A percentile compares a stretch with the other conserved stretches of the same genome.
Conservation (phyloP, 805 yeast genomes). For the Pichia paraexigua region DNA sequence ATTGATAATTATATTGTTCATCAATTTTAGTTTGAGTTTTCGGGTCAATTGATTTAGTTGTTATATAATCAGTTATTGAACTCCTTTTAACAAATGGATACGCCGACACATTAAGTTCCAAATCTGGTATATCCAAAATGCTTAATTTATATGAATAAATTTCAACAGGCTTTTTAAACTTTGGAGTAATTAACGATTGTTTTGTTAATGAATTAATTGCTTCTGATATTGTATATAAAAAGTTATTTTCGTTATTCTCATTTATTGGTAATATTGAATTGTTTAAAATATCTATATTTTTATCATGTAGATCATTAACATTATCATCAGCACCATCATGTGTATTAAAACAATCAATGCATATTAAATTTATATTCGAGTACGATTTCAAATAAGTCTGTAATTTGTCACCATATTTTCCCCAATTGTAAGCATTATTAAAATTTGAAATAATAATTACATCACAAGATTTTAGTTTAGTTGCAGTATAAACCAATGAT, state of each 20-base stretch:
- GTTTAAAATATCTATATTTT: not conserved
- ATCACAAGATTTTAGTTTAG: not conserved
- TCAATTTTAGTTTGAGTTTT: not conserved
- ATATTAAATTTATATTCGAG: constrained; percentile 2
- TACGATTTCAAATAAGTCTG: not conserved
- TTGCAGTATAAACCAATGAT: not conserved
- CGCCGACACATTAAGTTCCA: constrained; percentile 6
- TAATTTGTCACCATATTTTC: not conserved
- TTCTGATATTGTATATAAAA: not conserved
- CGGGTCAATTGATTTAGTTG: constrained; percentile 1
- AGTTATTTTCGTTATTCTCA: constrained; percentile 1
- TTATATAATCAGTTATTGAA: constrained; percentile 4
- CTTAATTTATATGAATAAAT: constrained; percentile 4
- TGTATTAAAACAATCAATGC: not conserved
- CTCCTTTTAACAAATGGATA: constrained; percentile 10
- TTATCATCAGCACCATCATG: too few relatives aligned
- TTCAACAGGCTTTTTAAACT: constrained; percentile 11
- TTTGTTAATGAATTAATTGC: constrained; percentile 3
- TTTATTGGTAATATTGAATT: not conserved
- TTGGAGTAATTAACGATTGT: constrained; percentile 1
- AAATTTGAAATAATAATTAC: constrained; percentile 1
- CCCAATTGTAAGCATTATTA: constrained; percentile 1
- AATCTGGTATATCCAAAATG: not conserved
- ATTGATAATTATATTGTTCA: constrained; percentile 4
- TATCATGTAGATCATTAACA: not conserved